Evolutionary conservation across 805 yeast species (phyloP).

Genomic region (Dipodascus geniculatus): DNA sequence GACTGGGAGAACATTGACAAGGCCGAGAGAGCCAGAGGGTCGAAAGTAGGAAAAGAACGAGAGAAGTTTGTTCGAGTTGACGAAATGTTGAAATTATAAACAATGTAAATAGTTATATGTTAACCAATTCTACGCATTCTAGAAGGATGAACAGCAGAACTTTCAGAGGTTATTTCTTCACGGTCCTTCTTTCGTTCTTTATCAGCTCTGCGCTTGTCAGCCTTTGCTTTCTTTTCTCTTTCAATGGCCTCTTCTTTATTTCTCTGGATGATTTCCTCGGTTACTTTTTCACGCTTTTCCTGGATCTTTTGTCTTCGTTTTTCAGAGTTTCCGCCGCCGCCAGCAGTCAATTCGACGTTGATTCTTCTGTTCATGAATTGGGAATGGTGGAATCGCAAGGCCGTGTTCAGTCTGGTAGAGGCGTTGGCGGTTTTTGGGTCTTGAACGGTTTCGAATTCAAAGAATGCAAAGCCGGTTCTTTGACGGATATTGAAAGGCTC

Average conservation of each 20-base stretch:
- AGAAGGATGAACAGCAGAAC: constrained; percentile 43
- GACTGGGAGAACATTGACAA: constrained; percentile 53
- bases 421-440: constrained; percentile 35
- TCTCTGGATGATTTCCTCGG: constrained; percentile 54
- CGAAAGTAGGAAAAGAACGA: constrained; percentile 38
- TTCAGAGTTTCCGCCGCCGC: constrained; percentile 91
- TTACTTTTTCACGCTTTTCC: constrained; percentile 65
- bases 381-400: constrained; percentile 75
- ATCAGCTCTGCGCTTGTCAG: constrained; percentile 9
- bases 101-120: not conserved
- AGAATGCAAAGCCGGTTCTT: constrained; percentile 62
- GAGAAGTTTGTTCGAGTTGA: constrained; percentile 40
- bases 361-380: constrained; percentile 59
- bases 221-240: constrained; percentile 25
- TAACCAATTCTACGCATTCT: constrained; percentile 40
- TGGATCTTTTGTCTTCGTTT: constrained; percentile 49
- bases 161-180: constrained; percentile 5
- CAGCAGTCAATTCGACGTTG: constrained; percentile 93
- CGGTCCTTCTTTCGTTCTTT: constrained; percentile 5
- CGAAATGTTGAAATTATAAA: constrained; percentile 33
- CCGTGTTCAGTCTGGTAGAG: constrained; percentile 70
- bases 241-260: constrained; percentile 34
- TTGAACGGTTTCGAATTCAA: constrained; percentile 53
- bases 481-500: constrained; percentile 65
- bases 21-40: constrained; percentile 42